phyloP scores from a whole-genome alignment of 352 stramenopile species.

The Globisporangium spinosum region DNA sequence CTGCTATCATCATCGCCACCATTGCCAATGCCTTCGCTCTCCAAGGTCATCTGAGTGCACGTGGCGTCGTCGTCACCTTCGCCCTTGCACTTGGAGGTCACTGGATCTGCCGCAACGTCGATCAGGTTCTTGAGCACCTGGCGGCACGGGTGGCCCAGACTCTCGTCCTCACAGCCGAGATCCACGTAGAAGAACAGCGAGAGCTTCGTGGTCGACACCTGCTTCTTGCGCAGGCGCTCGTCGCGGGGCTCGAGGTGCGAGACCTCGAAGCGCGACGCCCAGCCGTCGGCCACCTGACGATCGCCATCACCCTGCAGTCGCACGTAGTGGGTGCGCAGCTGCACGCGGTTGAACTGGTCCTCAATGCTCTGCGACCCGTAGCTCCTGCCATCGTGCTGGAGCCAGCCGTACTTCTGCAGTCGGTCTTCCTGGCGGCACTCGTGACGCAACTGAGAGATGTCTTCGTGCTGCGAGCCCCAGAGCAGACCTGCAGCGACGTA shows the following conservation, averaged over 20 bases:
- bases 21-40: constrained; percentile 30
- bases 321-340: constrained; percentile 60
- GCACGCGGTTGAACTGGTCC: constrained; percentile 73
- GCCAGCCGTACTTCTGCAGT: constrained; percentile 79
- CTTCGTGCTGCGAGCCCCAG: constrained; percentile 64
- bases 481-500: constrained; percentile 71
- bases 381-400: constrained; percentile 58
- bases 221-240: constrained; percentile 32
- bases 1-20: not conserved
- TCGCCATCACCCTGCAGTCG: constrained; percentile 19
- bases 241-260: constrained; percentile 42
- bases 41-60: constrained; percentile 43
- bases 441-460: constrained; percentile 70
- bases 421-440: constrained; percentile 75
- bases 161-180: constrained; percentile 67
- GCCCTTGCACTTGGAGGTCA: constrained; percentile 15
- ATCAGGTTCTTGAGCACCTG: constrained; percentile 45
- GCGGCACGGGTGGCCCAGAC: constrained; percentile 44
- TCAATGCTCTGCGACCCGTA: constrained; percentile 63
- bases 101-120: constrained; percentile 41
- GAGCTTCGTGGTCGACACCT: constrained; percentile 45
- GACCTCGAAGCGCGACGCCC: constrained; percentile 43
- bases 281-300: constrained; percentile 27
- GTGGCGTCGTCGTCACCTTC: constrained; percentile 9
- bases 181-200: constrained; percentile 85